Conservation (phyloP, 202 grass and related monocot species). For the Brachypodium distachyon region DNA sequence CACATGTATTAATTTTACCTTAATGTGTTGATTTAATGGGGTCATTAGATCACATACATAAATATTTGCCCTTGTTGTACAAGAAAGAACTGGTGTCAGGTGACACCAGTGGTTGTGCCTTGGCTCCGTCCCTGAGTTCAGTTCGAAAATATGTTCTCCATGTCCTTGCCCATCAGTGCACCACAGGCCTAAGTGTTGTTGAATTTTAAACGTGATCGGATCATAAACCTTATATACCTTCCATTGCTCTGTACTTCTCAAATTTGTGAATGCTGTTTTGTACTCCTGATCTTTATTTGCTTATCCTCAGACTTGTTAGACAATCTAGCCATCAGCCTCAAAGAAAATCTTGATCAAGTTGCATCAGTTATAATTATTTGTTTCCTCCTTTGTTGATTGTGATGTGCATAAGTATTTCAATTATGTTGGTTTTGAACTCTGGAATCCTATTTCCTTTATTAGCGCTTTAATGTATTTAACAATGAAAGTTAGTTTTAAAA, state of each 20-base stretch:
- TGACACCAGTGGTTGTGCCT: too few species aligned
- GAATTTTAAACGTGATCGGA: background rate
- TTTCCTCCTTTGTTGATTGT: background rate
- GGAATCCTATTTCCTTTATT: background rate
- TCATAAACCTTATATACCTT: background rate
- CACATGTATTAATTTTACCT: too few species aligned
- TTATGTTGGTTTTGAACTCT: background rate
- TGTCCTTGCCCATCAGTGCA: background rate
- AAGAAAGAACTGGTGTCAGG: too few species aligned
- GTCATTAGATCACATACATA: too few species aligned
- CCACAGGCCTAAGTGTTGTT: background rate
- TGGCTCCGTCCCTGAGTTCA: too few species aligned
- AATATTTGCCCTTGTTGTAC: too few species aligned
- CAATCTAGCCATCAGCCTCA: background rate
- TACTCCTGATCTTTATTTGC: background rate
- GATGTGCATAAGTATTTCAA: background rate
- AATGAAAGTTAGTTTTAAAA: background rate
- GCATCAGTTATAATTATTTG: background rate
- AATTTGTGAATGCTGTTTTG: background rate
- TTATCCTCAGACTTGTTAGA: background rate
- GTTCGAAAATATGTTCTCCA: too few species aligned
- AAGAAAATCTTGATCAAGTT: background rate
- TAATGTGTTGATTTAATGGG: too few species aligned
- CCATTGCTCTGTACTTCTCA: background rate
- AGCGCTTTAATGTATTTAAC: background rate